Base-by-base conservation (phyloP, 352 stramenopile species). In the Phytophthora multivora region DNA sequence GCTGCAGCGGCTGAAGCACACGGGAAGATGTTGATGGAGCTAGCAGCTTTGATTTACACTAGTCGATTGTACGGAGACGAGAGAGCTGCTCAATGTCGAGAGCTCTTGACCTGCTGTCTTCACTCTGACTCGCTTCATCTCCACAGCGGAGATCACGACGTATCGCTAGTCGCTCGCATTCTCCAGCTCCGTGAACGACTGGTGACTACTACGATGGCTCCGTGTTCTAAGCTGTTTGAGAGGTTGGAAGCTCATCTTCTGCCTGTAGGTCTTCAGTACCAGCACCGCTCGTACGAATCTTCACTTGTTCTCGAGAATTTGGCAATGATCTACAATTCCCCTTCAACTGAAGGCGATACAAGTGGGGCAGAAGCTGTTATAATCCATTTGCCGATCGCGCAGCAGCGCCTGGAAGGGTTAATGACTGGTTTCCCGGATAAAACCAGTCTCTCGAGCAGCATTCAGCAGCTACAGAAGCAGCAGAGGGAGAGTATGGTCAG, bases 381-480 rank as follows among this genome's bases (percentile, higher is more conserved):
- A n/a, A 18, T 28, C 6, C 18, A 26, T 15, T 58, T 73, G 18
- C 18, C 4, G 9, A 28, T 13, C 21, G 71, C 69, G 3, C 79
- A 83, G 40, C 39, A 38, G 11, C 42, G 43, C 0, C 62, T 80
- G n/a, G 39, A 68, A 21, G 33, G 58, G 2, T 23, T 86, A 9
- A 52, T 65, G 10, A 6, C 33, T 3, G 45, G 35, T 4, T 59
- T 88, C 0, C 79, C 76, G 1, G 50, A 57, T 12, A 79, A 69
- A n/a, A 60, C 60, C 2, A 74, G 74, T 31, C 38, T 86, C 4
- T 63, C 59, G 1, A 54, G 55, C n/a, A 69, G 71, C 30, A 53
- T 86, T 26, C 59, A 86, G 42, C 63, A 71, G 28, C 71, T 86
- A 21, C 59, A 79, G 39, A 69, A 79, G 21, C 71, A 81, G 23